phyloP scores from a whole-genome alignment of 2,329 filamentous ascomycete genomes.

The Paraconiothyrium sp. region DNA sequence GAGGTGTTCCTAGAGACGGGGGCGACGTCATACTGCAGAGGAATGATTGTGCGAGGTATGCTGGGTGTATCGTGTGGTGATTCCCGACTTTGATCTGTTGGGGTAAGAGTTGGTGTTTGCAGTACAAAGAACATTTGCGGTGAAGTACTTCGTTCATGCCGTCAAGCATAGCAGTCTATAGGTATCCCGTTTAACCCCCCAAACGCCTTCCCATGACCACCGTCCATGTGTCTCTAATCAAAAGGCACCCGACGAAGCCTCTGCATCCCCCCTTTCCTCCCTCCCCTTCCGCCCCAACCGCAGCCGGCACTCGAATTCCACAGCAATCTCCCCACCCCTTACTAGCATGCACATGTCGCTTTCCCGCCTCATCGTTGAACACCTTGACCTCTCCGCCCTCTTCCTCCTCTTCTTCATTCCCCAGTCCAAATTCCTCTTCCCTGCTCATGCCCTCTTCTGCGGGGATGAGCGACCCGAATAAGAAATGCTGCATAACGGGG shows the following conservation, averaged over 20 bases:
- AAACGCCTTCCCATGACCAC: not conserved
- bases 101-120: no score
- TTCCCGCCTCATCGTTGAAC: constrained; percentile 70
- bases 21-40: no score
- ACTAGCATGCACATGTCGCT: constrained; percentile 74
- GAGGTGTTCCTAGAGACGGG: no score
- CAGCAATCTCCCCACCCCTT: constrained; percentile 92
- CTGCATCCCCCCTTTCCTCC: constrained; percentile 74
- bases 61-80: no score
- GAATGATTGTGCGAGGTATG: no score
- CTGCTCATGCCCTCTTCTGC: constrained; percentile 83
- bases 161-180: not conserved
- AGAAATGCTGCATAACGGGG: constrained; percentile 98
- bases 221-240: constrained; percentile 62
- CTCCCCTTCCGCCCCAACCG: constrained; percentile 88
- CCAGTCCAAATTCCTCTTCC: constrained; percentile 61
- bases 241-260: constrained; percentile 80
- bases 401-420: constrained; percentile 51
- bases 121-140: no score
- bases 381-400: constrained; percentile 63
- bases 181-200: not conserved
- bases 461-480: constrained; percentile 87
- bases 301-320: constrained; percentile 96
- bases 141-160: no score
- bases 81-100: no score